phyloP scores from a whole-genome alignment of 176 grass and related monocot genomes.

The Eragrostis nindensis region DNA sequence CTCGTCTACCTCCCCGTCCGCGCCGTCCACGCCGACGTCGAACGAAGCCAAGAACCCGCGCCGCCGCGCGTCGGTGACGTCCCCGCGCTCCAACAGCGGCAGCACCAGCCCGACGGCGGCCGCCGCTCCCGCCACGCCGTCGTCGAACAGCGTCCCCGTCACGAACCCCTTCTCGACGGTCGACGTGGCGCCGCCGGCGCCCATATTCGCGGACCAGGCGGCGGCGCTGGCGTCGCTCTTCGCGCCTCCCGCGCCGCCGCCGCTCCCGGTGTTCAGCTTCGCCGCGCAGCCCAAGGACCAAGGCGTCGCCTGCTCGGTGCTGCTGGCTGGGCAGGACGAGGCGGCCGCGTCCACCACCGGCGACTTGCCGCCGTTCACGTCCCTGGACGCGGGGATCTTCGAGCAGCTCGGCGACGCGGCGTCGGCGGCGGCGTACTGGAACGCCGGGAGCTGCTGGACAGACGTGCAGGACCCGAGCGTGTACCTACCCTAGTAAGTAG shows the following conservation, averaged over 20 bases:
- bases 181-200: constrained; percentile 51
- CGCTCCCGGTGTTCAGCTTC: constrained; percentile 50
- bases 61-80: constrained; percentile 40
- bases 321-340: background rate
- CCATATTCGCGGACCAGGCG: constrained; percentile 61
- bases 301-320: background rate
- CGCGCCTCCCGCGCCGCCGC: constrained; percentile 38
- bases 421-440: constrained; percentile 43
- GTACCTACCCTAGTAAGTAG: constrained; percentile 58
- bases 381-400: constrained; percentile 53
- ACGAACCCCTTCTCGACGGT: constrained; percentile 36
- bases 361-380: constrained; percentile 49
- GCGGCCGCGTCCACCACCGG: background rate
- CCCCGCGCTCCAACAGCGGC: constrained; percentile 31
- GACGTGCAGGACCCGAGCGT: constrained; percentile 47
- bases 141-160: constrained; percentile 14
- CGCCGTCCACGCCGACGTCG: constrained; percentile 29
- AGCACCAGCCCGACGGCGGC: constrained; percentile 19
- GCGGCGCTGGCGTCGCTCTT: constrained; percentile 58
- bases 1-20: constrained; percentile 7
- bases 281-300: constrained; percentile 30
- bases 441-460: constrained; percentile 51
- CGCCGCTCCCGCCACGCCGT: constrained; percentile 10
- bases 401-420: constrained; percentile 54
- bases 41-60: constrained; percentile 43